Evolutionary conservation across 805 yeast genomes (phyloP).

Genomic region (Yamadazyma sp.): DNA sequence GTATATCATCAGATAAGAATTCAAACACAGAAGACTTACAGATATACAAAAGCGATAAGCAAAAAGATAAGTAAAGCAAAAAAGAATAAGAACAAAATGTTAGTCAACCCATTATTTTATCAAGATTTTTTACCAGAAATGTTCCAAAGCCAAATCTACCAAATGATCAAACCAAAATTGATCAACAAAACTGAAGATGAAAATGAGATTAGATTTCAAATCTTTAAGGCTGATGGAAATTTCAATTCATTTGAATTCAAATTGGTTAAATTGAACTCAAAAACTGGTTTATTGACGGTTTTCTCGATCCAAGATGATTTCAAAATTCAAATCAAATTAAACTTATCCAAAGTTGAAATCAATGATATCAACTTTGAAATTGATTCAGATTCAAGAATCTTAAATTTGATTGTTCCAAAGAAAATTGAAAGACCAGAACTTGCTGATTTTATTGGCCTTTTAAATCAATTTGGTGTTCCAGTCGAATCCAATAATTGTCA

Average conservation of each 20-base stretch:
- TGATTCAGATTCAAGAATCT: conserved; percentile 24
- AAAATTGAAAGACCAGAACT: conserved; percentile 17
- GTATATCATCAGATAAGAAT: too few relatives aligned
- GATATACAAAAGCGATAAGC: too few relatives aligned
- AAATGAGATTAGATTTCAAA: conserved; percentile 32
- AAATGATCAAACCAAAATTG: conserved; percentile 23
- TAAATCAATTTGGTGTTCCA: conserved; percentile 3
- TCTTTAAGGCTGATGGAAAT: conserved; percentile 31
- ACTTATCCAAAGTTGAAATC: conserved; percentile 26
- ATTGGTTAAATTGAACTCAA: conserved; percentile 24
- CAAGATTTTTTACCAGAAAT: conserved; percentile 9
- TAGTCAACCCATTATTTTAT: conserved; percentile 17
- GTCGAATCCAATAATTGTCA: conserved; percentile 1
- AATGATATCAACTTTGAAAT: conserved; percentile 34
- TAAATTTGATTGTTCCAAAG: conserved; percentile 37
- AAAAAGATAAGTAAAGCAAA: too few relatives aligned
- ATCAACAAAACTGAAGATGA: conserved; percentile 35
- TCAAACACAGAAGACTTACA: too few relatives aligned
- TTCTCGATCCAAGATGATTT: conserved; percentile 27
- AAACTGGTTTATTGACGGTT: conserved; percentile 31
- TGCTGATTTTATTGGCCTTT: conserved; percentile 13
- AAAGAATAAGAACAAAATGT: conserved; percentile 8
- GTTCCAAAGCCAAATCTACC: conserved; percentile 7
- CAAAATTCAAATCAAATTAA: conserved; percentile 29
- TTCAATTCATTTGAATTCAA: conserved; percentile 33